Conservation (phyloP, 352 stramenopile genomes). For the Phytophthora litchii region DNA sequence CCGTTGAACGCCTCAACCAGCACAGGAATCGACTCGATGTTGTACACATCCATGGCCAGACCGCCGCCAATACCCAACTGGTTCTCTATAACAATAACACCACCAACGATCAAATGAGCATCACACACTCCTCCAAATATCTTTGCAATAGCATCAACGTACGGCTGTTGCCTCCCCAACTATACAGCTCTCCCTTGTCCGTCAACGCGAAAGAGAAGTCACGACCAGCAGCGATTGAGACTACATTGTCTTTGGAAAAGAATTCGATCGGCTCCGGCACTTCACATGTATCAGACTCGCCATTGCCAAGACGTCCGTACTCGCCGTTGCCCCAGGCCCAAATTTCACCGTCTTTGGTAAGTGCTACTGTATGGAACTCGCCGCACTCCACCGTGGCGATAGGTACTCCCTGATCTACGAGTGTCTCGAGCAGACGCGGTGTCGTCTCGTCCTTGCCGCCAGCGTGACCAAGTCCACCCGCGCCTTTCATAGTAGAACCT, state of each 20-base stretch:
- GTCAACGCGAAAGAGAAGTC: conserved; percentile 91
- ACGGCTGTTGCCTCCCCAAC: conserved; percentile 93
- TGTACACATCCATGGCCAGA: conserved; percentile 93
- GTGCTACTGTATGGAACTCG: conserved; percentile 90
- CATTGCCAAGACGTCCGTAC: conserved; percentile 92
- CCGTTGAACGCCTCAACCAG: conserved; percentile 78
- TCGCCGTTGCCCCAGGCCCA: conserved; percentile 93
- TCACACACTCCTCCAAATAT: background rate
- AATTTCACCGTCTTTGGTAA: conserved; percentile 89
- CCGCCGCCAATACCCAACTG: conserved; percentile 90
- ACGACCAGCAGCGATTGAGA: conserved; percentile 78
- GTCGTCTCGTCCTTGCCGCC: conserved; percentile 77
- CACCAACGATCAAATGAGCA: conserved; percentile 14
- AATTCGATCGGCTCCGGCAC: conserved; percentile 87
- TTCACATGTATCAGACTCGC: conserved; percentile 81
- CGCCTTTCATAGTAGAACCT: conserved; percentile 83
- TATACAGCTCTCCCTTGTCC: conserved; percentile 85
- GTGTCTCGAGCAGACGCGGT: conserved; percentile 65
- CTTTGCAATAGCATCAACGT: conserved; percentile 31
- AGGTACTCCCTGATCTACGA: conserved; percentile 85
- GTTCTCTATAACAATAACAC: conserved; percentile 56
- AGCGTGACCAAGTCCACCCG: conserved; percentile 74
- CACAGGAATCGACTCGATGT: conserved; percentile 93
- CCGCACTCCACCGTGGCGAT: conserved; percentile 77
- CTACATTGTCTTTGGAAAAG: conserved; percentile 75